These are phyloP conservation scores for Naegleria gruberi DNA, from an alignment of 208 protist genomes.

Conservation along the genomic window DNA sequence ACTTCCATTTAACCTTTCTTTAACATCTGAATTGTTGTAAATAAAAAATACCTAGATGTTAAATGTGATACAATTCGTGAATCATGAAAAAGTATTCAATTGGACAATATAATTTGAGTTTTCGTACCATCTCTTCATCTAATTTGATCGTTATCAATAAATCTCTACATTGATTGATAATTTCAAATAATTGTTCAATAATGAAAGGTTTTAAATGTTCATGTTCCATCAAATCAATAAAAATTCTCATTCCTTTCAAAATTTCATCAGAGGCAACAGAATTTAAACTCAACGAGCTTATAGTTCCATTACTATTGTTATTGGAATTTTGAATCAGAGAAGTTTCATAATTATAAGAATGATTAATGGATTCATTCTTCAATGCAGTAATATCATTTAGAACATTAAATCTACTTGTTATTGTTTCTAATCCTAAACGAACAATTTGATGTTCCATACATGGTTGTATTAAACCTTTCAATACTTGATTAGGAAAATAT, in stretches of 20 bases:
- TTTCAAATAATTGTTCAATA: not conserved
- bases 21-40: not conserved
- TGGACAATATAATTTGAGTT: not conserved
- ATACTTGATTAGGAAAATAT: not conserved
- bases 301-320: not conserved
- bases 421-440: not conserved
- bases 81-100: not conserved
- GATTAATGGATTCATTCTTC: not conserved
- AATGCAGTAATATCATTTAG: not conserved
- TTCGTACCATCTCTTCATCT: not conserved
- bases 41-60: not conserved
- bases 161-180: not conserved
- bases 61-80: not conserved
- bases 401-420: not conserved
- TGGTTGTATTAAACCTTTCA: not conserved
- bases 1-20: not conserved
- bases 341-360: not conserved
- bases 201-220: not conserved
- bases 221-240: not conserved
- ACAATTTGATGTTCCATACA: not conserved
- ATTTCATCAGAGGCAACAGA: not conserved
- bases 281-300: not conserved
- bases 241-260: not conserved
- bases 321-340: not conserved
- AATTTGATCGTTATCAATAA: not conserved